phyloP scores from a whole-genome alignment of 2,329 filamentous ascomycete species.

The Celoporthe dispersa region DNA sequence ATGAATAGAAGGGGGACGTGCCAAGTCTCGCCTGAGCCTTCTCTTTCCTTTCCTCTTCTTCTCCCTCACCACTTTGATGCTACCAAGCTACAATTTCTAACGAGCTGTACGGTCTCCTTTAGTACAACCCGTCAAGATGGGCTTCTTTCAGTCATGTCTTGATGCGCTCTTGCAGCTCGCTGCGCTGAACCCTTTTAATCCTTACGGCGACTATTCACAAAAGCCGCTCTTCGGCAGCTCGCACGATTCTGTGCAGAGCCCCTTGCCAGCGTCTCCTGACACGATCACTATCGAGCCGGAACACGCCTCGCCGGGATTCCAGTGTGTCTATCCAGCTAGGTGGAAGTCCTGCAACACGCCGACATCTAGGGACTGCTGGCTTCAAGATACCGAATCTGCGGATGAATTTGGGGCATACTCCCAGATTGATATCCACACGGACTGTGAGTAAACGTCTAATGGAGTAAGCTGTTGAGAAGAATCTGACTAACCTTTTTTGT shows the following conservation, averaged over 20 bases:
- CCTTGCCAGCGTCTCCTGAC: background rate
- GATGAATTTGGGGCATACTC: slow-evolving; percentile 23
- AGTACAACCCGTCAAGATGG: slow-evolving; percentile 19
- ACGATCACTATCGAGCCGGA: slow-evolving; percentile 20
- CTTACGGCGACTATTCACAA: slow-evolving; percentile 16
- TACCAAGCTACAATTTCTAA: background rate
- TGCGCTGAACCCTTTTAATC: slow-evolving; percentile 18
- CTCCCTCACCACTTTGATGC: background rate
- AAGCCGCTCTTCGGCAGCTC: slow-evolving; percentile 18
- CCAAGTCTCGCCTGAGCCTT: background rate
- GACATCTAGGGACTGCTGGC: slow-evolving; percentile 25
- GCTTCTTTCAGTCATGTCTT: slow-evolving; percentile 24
- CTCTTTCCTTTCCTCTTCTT: background rate
- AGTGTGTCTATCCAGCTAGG: slow-evolving; percentile 24
- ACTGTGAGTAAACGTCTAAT: slow-evolving; percentile 19
- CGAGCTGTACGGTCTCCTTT: background rate
- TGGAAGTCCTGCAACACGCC: slow-evolving; percentile 26
- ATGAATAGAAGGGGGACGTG: background rate
- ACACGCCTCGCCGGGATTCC: slow-evolving; percentile 22
- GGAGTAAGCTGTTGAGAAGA: background rate
- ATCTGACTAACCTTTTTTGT: background rate
- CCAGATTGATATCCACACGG: slow-evolving; percentile 27
- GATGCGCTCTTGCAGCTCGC: slow-evolving; percentile 21
- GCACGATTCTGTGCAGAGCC: slow-evolving; percentile 4
- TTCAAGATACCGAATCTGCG: slow-evolving; percentile 21